Conservation (phyloP, 2,329 filamentous ascomycete genomes). For the Diplodia scrobiculata region DNA sequence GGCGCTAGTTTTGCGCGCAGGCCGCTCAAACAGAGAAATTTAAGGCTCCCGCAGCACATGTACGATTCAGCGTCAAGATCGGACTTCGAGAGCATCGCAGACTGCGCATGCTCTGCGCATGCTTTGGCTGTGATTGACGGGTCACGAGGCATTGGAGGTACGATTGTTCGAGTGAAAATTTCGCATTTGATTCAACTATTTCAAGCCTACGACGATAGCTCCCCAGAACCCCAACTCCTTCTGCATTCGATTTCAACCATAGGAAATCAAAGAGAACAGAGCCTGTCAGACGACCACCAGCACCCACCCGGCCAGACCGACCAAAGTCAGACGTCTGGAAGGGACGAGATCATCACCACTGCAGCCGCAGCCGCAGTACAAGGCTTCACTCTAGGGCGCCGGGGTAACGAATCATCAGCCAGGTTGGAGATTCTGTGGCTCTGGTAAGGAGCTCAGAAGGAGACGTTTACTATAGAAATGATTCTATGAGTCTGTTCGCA, state of each 20-base stretch:
- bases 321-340: constrained; percentile 69
- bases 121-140: not conserved
- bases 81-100: not conserved
- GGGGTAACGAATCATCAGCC: constrained; percentile 85
- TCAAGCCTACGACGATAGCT: not conserved
- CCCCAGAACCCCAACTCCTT: not conserved
- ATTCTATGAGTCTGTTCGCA: constrained; percentile 61
- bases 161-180: not conserved
- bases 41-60: no score
- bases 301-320: constrained; percentile 73
- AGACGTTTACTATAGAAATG: constrained; percentile 98
- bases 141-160: not conserved
- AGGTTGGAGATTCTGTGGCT: constrained; percentile 89
- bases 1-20: no score
- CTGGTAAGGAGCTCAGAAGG: constrained; percentile 86
- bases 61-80: no score
- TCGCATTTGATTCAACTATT: not conserved
- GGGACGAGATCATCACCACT: constrained; percentile 96
- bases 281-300: constrained; percentile 84
- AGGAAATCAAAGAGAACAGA: constrained; percentile 34
- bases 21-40: no score
- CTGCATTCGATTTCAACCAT: not conserved
- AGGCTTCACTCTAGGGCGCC: constrained; percentile 83
- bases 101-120: not conserved
- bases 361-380: constrained; percentile 70